Evolutionary conservation across 768 basidiomycete genomes (phyloP), one percentile per base, ranked within the genome.

Genomic region (Pseudohyphozyma bogoriensis): DNA sequence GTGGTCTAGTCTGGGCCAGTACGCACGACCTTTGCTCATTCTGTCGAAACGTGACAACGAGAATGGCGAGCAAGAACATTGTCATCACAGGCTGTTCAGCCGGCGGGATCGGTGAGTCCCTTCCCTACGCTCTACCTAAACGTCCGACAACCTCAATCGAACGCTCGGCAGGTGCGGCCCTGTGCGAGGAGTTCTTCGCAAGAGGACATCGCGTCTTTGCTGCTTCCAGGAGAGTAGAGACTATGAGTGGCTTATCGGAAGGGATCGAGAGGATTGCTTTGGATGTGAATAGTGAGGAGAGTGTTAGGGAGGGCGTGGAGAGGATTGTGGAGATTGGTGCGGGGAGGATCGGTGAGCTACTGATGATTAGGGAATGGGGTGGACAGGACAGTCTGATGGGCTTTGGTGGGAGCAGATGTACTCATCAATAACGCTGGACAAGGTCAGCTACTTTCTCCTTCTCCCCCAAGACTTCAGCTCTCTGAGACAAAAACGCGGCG

Each of bases 341-440:
- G 7, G 51, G 51, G 35, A 12, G 36, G 13, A 52, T 52, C 4
- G n/a, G n/a, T n/a, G n/a, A n/a, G n/a, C n/a, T n/a, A n/a, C n/a
- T n/a, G n/a, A n/a, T n/a, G n/a, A n/a, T n/a, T n/a, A n/a, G n/a
- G n/a, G n/a, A n/a, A n/a, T n/a, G n/a, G n/a, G n/a, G n/a, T n/a
- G n/a, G n/a, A n/a, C n/a, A n/a, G n/a, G n/a, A n/a, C n/a, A n/a
- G n/a, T n/a, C n/a, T n/a, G n/a, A n/a, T n/a, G n/a, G n/a, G n/a
- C n/a, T n/a, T n/a, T n/a, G n/a, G n/a, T n/a, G n/a, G n/a, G n/a
- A n/a, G n/a, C n/a, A n/a, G 51, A 52, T 20, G 15, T 52, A 6
- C 36, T 52, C 36, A 18, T 52, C 35, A 52, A 52, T 13, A 52
- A 52, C 24, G 51, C 51, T 8, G 51, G 51, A 5, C 51, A 52